Evolutionary conservation across 179 eudicot genomes (phyloP).

Genomic region (Actinidia chinensis): DNA sequence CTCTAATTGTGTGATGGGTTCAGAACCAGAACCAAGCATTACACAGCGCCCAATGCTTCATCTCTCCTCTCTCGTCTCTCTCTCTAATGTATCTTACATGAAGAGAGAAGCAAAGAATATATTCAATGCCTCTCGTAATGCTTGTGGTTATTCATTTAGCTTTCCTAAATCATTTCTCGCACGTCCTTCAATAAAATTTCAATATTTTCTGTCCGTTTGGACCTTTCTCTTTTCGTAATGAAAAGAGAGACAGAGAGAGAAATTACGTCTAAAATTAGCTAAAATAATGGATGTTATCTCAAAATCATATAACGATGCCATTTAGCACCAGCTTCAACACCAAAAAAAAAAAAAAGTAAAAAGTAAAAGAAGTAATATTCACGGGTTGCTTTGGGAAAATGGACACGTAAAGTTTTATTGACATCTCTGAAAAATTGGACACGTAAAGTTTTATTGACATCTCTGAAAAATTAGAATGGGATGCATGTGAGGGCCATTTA

Average conservation of each 20-base stretch:
- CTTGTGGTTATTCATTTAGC: background rate
- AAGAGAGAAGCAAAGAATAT: background rate
- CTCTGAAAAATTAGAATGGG: no score
- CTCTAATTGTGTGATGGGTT: background rate
- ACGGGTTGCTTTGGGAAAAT: background rate
- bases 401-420: background rate
- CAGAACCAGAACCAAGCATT: background rate
- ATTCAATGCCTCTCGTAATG: background rate
- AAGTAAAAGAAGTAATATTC: background rate
- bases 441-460: no score
- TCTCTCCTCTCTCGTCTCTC: conserved; percentile 18
- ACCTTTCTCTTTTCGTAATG: background rate
- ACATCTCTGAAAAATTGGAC: no score
- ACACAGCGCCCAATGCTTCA: conserved; percentile 1
- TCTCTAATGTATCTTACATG: background rate
- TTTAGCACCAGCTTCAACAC: background rate
- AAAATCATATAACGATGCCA: no score
- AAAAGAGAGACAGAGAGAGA: no score
- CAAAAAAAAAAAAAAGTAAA: background rate
- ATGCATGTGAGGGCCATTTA: no score
- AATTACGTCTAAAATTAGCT: background rate
- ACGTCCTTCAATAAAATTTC: no score
- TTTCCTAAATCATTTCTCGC: no score
- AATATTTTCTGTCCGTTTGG: background rate
- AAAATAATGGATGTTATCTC: no score